phyloP scores from a whole-genome alignment of 2,329 filamentous ascomycete species.

The Pseudogymnoascus sp. region DNA sequence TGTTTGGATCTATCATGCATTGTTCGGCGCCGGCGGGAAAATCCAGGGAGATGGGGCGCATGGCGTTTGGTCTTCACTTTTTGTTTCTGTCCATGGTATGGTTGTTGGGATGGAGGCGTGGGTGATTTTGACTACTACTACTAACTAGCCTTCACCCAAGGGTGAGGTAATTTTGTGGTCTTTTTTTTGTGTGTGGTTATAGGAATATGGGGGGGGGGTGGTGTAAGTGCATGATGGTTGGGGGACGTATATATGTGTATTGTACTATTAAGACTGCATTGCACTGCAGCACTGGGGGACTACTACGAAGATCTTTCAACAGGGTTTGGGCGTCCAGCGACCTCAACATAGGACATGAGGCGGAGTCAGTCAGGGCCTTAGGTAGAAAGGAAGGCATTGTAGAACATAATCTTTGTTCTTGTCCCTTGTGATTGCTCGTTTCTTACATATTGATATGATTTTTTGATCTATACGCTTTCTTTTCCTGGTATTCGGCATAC shows the following conservation, averaged over 20 bases:
- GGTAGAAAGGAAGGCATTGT: constrained; percentile 1
- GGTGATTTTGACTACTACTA: neutral
- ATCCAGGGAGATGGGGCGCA: constrained; percentile 4
- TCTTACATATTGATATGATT: neutral
- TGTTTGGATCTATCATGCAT: constrained; percentile 7
- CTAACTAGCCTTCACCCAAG: neutral
- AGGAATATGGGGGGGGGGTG: neutral
- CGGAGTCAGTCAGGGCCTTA: neutral
- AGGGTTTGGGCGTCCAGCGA: constrained; percentile 5
- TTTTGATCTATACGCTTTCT: neutral
- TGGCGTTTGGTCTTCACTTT: constrained; percentile 1
- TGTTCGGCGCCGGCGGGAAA: neutral
- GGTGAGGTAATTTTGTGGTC: neutral
- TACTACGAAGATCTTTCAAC: constrained; percentile 2
- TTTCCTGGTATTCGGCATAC: neutral
- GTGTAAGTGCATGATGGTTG: constrained; percentile 4
- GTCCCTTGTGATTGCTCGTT: neutral
- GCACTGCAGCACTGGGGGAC: neutral
- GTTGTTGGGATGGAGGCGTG: neutral
- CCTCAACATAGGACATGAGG: constrained; percentile 3
- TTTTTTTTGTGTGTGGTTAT: neutral
- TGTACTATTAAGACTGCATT: constrained; percentile 5
- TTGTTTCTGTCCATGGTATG: neutral
- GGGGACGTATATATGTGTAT: constrained; percentile 8
- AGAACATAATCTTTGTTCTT: neutral